Conservation (phyloP, 805 yeast genomes). For the Yamadazyma tumulicola region DNA sequence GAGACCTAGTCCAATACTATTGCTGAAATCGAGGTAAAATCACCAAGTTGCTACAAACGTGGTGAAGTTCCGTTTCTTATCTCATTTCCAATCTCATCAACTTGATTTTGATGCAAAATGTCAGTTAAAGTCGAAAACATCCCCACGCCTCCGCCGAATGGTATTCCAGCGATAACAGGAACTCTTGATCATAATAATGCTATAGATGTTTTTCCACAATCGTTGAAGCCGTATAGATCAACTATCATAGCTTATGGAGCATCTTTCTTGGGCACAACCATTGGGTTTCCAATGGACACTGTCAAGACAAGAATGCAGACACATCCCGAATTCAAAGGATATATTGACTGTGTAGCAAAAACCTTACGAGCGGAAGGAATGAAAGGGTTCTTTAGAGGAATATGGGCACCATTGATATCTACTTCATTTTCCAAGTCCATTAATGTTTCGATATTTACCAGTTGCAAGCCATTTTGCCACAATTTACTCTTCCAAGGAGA, state of each 20-base stretch:
- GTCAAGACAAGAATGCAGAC: constrained; percentile 85
- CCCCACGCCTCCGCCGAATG: constrained; percentile 9
- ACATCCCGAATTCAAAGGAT: constrained; percentile 52
- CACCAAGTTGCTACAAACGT: too few species aligned
- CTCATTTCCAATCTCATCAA: too few species aligned
- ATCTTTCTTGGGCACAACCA: constrained; percentile 58
- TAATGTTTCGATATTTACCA: constrained; percentile 62
- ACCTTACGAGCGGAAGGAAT: constrained; percentile 63
- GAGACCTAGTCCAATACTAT: too few species aligned
- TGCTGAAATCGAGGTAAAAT: too few species aligned
- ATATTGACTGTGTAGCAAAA: constrained; percentile 52
- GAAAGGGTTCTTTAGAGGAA: constrained; percentile 70
- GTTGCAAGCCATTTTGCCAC: constrained; percentile 41
- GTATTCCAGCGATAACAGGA: constrained; percentile 61
- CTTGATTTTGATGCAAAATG: too few species aligned
- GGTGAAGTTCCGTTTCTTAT: too few species aligned
- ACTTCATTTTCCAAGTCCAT: constrained; percentile 63
- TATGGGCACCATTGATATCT: constrained; percentile 68
- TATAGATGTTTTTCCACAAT: constrained; percentile 45
- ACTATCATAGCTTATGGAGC: constrained; percentile 62
- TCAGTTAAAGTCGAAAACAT: constrained; percentile 1
- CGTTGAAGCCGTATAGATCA: constrained; percentile 50
- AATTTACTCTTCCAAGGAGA: constrained; percentile 11
- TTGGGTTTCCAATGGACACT: constrained; percentile 87
- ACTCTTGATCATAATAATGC: constrained; percentile 45